phyloP scores from a whole-genome alignment of 2,329 filamentous ascomycete species.

The Clonostachys solani region DNA sequence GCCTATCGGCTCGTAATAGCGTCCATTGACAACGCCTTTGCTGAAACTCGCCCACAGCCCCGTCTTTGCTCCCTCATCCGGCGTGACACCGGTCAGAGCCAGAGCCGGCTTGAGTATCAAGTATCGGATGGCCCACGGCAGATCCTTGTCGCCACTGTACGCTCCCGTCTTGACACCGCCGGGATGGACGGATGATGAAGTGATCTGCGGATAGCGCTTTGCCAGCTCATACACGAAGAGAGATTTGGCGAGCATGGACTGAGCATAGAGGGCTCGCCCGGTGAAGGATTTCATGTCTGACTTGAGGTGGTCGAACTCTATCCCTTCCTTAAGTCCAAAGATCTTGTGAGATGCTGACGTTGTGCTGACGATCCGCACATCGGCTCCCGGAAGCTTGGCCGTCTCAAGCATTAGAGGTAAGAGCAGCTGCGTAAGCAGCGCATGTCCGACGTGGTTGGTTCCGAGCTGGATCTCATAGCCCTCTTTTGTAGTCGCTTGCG shows the following conservation, averaged over 20 bases:
- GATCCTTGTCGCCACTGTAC: constrained; percentile 2
- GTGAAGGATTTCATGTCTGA: neutral
- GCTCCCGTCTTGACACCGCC: constrained; percentile 7
- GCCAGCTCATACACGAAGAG: constrained; percentile 13
- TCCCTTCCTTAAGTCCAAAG: neutral
- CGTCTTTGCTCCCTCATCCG: constrained; percentile 9
- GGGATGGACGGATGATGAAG: constrained; percentile 8
- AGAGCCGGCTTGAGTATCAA: neutral
- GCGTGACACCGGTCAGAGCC: neutral
- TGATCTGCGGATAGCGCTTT: constrained; percentile 9
- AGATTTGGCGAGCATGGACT: constrained; percentile 16
- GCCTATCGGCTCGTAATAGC: constrained; percentile 27
- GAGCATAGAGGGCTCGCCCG: constrained; percentile 8
- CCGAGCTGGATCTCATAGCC: constrained; percentile 41
- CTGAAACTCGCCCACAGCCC: constrained; percentile 29
- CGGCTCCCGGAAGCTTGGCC: constrained; percentile 6
- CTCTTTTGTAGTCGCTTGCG: constrained; percentile 26
- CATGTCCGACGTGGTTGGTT: constrained; percentile 41
- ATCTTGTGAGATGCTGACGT: neutral
- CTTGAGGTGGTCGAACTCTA: constrained; percentile 15
- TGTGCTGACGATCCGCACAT: neutral
- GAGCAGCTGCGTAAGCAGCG: constrained; percentile 32
- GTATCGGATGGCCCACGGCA: neutral
- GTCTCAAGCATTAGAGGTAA: constrained; percentile 13
- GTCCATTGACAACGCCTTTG: constrained; percentile 15